phyloP scores from a whole-genome alignment of 2,329 filamentous ascomycete species.

The Didymella pomorum region DNA sequence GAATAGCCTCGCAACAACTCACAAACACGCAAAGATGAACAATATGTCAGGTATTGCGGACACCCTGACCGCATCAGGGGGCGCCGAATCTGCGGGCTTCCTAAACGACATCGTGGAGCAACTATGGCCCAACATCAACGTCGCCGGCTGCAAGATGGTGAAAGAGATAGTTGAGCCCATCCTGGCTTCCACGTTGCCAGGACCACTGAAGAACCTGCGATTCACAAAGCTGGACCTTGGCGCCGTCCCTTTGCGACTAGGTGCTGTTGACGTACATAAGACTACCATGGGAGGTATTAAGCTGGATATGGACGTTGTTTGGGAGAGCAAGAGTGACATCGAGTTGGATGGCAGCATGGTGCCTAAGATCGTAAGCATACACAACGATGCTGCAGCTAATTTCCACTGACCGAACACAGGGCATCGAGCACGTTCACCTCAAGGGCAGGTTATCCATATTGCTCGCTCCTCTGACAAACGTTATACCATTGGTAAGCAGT shows the following conservation, averaged over 20 bases:
- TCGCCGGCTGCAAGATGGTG: slow-evolving; percentile 55
- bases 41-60: slow-evolving; percentile 48
- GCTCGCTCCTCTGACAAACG: slow-evolving; percentile 56
- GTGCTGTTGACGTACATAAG: slow-evolving; percentile 57
- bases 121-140: slow-evolving; percentile 60
- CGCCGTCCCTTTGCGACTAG: slow-evolving; percentile 52
- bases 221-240: slow-evolving; percentile 60
- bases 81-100: slow-evolving; percentile 55
- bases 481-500: slow-evolving; percentile 55
- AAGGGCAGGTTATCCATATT: slow-evolving; percentile 56
- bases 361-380: slow-evolving; percentile 52
- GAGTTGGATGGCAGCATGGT: slow-evolving; percentile 57
- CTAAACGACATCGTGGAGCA: slow-evolving; percentile 59
- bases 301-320: slow-evolving; percentile 58
- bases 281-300: slow-evolving; percentile 57
- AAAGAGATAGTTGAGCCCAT: slow-evolving; percentile 61
- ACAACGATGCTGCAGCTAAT: neutral
- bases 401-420: slow-evolving; percentile 41
- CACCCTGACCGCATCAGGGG: slow-evolving; percentile 53
- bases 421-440: slow-evolving; percentile 56
- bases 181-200: slow-evolving; percentile 57
- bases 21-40: slow-evolving; percentile 8
- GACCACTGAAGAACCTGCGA: slow-evolving; percentile 53
- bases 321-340: slow-evolving; percentile 59
- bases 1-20: neutral